phyloP scores from a whole-genome alignment of 768 basidiomycete species.

The Tricholoma saponaceum region DNA sequence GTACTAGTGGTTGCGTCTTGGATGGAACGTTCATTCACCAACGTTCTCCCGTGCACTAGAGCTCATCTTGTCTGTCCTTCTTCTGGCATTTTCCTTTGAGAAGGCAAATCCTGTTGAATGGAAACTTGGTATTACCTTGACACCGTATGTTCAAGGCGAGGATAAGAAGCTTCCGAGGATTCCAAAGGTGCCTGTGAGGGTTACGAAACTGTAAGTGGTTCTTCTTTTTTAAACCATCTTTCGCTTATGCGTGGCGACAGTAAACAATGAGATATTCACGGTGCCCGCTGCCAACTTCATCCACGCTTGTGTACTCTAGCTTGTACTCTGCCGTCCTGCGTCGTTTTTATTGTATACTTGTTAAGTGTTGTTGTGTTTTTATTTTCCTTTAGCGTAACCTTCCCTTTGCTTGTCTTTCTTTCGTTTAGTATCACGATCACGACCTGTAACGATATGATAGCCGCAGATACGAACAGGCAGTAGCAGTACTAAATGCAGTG shows the following conservation, averaged over 20 bases:
- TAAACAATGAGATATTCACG: neutral
- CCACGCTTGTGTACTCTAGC: neutral
- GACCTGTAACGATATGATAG: too few species aligned
- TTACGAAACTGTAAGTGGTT: constrained; percentile 6
- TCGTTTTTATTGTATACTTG: too few species aligned
- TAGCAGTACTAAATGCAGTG: too few species aligned
- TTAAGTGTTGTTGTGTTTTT: neutral
- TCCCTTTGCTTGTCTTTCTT: too few species aligned
- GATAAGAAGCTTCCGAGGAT: constrained; percentile 1
- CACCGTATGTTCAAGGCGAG: constrained; percentile 18
- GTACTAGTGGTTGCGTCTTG: constrained; percentile 1
- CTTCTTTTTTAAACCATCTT: neutral
- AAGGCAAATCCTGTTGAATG: constrained; percentile 19
- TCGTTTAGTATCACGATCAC: too few species aligned
- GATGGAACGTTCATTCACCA: neutral
- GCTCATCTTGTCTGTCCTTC: constrained; percentile 19
- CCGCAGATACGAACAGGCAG: too few species aligned
- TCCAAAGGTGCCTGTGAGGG: constrained; percentile 14
- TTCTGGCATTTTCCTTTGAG: constrained; percentile 19
- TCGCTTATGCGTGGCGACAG: neutral
- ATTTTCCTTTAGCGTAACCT: neutral
- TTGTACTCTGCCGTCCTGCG: too few species aligned
- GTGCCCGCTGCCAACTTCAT: neutral
- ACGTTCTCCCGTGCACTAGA: constrained; percentile 11
- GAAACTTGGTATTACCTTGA: constrained; percentile 20